phyloP scores from a whole-genome alignment of 1,284 basidiomycete species.

The Irpex sp. region DNA sequence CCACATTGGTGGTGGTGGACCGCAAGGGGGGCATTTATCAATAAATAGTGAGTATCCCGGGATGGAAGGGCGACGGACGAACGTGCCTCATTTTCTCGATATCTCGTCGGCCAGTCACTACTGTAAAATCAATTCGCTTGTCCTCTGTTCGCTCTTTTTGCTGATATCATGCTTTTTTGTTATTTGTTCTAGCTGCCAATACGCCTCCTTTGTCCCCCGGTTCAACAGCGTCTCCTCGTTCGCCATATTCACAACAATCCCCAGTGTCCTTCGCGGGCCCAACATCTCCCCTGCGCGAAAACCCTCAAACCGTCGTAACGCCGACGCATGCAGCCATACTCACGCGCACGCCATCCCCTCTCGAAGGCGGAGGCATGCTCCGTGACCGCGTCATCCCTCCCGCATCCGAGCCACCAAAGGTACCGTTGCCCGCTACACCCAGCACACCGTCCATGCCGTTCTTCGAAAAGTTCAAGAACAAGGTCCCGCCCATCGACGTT shows the following conservation, averaged over 20 bases:
- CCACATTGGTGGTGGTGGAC: conserved; percentile 15
- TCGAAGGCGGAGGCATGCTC: conserved; percentile 18
- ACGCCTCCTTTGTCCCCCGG: conserved; percentile 34
- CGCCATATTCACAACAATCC: conserved; percentile 34
- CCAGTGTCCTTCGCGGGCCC: conserved; percentile 19
- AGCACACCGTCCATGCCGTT: conserved; percentile 35
- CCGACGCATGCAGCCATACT: conserved; percentile 18
- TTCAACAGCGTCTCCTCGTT: conserved; percentile 29
- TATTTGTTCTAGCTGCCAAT: conserved; percentile 10
- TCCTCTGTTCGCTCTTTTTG: neutral
- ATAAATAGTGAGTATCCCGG: conserved; percentile 20
- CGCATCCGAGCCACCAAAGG: conserved; percentile 24
- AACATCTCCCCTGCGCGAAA: conserved; percentile 14
- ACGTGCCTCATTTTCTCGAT: conserved; percentile 51
- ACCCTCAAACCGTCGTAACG: conserved; percentile 18
- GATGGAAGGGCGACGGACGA: conserved; percentile 35
- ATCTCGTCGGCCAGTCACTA: conserved; percentile 33
- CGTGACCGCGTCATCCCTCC: conserved; percentile 24
- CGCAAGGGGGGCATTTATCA: conserved; percentile 1
- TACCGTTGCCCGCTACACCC: conserved; percentile 33
- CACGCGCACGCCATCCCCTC: conserved; percentile 26
- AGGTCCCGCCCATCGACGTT: conserved; percentile 20
- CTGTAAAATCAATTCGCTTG: conserved; percentile 15
- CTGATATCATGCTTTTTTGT: neutral
- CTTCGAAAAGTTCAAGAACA: conserved; percentile 46